Evolutionary conservation across 2,329 filamentous ascomycete genomes (phyloP).

Genomic region (Hymenoscyphus fructigenus): DNA sequence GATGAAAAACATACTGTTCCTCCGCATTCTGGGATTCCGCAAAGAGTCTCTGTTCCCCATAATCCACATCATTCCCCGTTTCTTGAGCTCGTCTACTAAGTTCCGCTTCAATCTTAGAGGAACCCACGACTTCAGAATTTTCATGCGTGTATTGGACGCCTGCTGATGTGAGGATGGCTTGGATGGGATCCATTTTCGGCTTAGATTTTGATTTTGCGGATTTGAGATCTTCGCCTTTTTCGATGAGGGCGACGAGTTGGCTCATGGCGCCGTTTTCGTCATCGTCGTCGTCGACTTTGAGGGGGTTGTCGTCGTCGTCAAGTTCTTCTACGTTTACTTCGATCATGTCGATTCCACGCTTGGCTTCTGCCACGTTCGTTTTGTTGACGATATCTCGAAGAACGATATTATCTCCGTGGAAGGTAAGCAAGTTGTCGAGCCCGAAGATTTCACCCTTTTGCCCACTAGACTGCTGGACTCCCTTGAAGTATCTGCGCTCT

Average conservation of each 20-base stretch:
- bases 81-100: constrained; percentile 69
- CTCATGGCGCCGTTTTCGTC: constrained; percentile 63
- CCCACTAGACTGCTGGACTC: constrained; percentile 78
- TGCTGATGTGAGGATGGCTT: constrained; percentile 82
- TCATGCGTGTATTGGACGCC: constrained; percentile 96
- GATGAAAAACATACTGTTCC: constrained; percentile 45
- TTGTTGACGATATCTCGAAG: constrained; percentile 97
- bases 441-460: constrained; percentile 95
- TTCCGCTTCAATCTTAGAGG: constrained; percentile 85
- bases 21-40: constrained; percentile 43
- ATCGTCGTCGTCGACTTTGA: constrained; percentile 45
- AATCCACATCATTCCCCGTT: constrained; percentile 43
- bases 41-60: constrained; percentile 58
- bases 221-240: constrained; percentile 47
- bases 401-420: constrained; percentile 74
- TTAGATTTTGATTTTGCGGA: constrained; percentile 43
- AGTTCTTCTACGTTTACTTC: constrained; percentile 70
- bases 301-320: constrained; percentile 49
- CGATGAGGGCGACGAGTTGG: constrained; percentile 65
- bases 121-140: constrained; percentile 91
- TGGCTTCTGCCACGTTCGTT: constrained; percentile 93
- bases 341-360: constrained; percentile 77
- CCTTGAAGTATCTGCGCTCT: constrained; percentile 92
- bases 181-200: constrained; percentile 67
- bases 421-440: constrained; percentile 80